Conservation (phyloP, 345 rosid species). For the Camelina neglecta region DNA sequence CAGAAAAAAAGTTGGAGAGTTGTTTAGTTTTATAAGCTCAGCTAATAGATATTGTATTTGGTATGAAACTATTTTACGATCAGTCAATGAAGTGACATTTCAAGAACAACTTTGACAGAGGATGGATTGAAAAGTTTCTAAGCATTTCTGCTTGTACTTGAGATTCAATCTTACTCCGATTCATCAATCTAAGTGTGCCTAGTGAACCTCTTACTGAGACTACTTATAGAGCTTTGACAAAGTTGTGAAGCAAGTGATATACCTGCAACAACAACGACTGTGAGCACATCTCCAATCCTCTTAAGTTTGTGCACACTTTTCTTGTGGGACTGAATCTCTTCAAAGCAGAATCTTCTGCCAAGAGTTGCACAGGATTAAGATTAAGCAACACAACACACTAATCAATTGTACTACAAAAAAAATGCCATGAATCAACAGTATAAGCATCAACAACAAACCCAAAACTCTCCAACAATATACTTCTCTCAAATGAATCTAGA, state of each 20-base stretch:
- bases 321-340: slow-evolving; percentile 68
- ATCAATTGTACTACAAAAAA: neutral
- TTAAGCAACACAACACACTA: neutral
- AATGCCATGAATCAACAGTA: neutral
- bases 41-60: neutral
- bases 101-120: neutral
- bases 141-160: neutral
- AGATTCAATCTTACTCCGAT: neutral
- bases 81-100: neutral
- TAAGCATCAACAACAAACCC: slow-evolving; percentile 4
- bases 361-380: slow-evolving; percentile 53
- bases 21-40: no score
- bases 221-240: neutral
- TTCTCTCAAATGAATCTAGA: neutral
- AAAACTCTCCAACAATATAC: neutral
- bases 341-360: slow-evolving; percentile 74
- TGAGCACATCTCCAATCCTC: slow-evolving; percentile 77
- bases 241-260: neutral
- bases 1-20: no score
- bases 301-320: slow-evolving; percentile 59
- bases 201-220: slow-evolving; percentile 1
- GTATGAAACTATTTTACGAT: neutral
- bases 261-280: slow-evolving; percentile 80
- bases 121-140: neutral
- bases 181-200: neutral